Percentiles rank a stretch among this genome's conserved stretches.
Conservation (phyloP, 1,284 basidiomycete genomes). For the Earliella scabrosa region DNA sequence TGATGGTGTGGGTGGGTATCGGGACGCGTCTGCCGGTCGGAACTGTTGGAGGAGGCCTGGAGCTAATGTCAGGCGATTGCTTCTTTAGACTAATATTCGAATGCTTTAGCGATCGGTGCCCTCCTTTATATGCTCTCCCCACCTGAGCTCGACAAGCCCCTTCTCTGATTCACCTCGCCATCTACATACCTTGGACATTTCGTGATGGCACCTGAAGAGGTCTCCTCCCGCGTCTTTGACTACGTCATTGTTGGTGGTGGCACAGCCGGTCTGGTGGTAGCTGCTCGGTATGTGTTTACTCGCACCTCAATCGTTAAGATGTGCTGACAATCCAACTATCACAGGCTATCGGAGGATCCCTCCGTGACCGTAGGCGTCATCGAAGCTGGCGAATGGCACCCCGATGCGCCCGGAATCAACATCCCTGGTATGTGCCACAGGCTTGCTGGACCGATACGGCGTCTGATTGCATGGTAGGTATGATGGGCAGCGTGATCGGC, state of each 20-base stretch:
- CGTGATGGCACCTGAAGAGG: constrained; percentile 19
- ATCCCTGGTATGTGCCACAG: constrained; percentile 12
- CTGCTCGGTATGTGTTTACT: constrained; percentile 5
- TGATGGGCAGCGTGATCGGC: constrained; percentile 6
- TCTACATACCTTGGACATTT: no score
- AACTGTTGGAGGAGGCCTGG: no score
- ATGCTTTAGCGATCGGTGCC: no score
- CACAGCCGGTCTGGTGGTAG: constrained; percentile 10
- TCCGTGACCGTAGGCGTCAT: constrained; percentile 37
- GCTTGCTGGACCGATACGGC: no score
- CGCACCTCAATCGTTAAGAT: not conserved
- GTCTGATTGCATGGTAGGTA: not conserved
- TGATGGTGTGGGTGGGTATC: no score
- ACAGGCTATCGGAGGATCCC: constrained; percentile 45
- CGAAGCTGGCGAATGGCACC: constrained; percentile 34
- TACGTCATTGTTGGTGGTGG: constrained; percentile 31
- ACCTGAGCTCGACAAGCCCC: no score
- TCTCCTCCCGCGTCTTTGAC: constrained; percentile 29
- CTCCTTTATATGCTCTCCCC: no score
- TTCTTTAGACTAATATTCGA: no score
- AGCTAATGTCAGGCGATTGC: no score
- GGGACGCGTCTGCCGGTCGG: no score
- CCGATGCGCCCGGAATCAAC: constrained; percentile 22
- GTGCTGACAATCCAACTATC: no score
- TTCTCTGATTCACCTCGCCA: no score